phyloP scores from a whole-genome alignment of 2,329 filamentous ascomycete species.

The Claviceps africana region DNA sequence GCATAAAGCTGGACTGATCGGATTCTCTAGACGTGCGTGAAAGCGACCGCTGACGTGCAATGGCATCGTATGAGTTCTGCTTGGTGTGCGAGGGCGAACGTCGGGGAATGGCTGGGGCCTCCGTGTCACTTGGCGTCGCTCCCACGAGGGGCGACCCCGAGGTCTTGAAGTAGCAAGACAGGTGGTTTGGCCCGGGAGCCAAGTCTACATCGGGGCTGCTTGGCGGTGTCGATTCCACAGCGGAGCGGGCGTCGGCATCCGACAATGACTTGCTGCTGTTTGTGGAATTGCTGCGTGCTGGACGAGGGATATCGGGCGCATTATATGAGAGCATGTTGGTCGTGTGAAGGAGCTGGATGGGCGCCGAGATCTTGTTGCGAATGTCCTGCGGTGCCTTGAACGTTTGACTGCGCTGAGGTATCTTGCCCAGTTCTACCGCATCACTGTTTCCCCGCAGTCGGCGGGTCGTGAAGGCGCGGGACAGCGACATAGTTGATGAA shows the following conservation, averaged over 20 bases:
- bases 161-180: slow-evolving; percentile 52
- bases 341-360: slow-evolving; percentile 76
- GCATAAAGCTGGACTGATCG: slow-evolving; percentile 37
- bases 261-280: slow-evolving; percentile 48
- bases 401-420: slow-evolving; percentile 36
- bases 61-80: slow-evolving; percentile 58
- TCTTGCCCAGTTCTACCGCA: slow-evolving; percentile 25
- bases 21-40: slow-evolving; percentile 44
- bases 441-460: slow-evolving; percentile 41
- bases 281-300: slow-evolving; percentile 35
- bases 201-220: slow-evolving; percentile 55
- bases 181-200: slow-evolving; percentile 49
- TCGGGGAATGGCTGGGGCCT: slow-evolving; percentile 49
- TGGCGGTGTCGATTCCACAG: slow-evolving; percentile 43
- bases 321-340: slow-evolving; percentile 96
- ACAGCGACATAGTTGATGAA: slow-evolving; percentile 36
- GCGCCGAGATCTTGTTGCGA: slow-evolving; percentile 69
- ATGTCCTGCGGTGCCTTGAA: slow-evolving; percentile 31
- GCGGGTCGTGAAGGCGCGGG: slow-evolving; percentile 59
- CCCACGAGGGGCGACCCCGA: slow-evolving; percentile 27
- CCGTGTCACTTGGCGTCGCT: slow-evolving; percentile 18
- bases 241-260: slow-evolving; percentile 56
- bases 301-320: slow-evolving; percentile 62
- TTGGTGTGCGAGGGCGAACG: slow-evolving; percentile 82
- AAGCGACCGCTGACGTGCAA: slow-evolving; percentile 52